Evolutionary conservation across 2,329 filamentous ascomycete species (phyloP).

Genomic region (Fusarium zealandicum): DNA sequence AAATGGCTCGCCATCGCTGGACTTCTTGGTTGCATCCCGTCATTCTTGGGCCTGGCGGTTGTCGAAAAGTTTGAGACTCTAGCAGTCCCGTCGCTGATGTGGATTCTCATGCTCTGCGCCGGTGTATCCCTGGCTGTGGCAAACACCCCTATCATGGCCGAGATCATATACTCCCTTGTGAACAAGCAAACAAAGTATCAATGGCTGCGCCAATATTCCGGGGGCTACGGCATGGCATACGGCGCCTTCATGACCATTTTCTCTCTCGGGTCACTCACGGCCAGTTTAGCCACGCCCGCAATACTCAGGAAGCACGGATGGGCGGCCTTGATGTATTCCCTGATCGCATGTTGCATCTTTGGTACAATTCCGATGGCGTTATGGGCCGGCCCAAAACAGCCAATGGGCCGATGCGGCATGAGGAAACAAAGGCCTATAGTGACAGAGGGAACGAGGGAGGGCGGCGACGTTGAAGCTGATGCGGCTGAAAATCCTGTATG

Average conservation of each 20-base stretch:
- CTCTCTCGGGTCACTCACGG: constrained; percentile 18
- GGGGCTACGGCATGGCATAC: constrained; percentile 25
- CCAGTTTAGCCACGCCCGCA: constrained; percentile 8
- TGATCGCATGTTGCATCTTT: constrained; percentile 7
- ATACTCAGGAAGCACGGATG: constrained; percentile 16
- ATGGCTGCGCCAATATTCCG: constrained; percentile 12
- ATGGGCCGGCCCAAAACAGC: constrained; percentile 10
- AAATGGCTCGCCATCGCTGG: constrained; percentile 18
- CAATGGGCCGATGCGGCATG: constrained; percentile 6
- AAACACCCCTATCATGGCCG: constrained; percentile 24
- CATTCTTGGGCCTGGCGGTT: constrained; percentile 11
- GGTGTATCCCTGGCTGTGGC: constrained; percentile 20
- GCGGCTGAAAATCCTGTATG: background rate
- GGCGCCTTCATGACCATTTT: constrained; percentile 25
- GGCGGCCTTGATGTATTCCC: constrained; percentile 16
- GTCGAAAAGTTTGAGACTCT: constrained; percentile 2
- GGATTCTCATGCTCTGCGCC: constrained; percentile 15
- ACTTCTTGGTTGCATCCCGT: constrained; percentile 11
- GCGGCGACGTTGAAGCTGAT: background rate
- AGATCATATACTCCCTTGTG: constrained; percentile 15
- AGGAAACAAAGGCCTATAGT: background rate
- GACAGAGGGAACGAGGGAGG: background rate
- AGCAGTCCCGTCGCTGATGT: constrained; percentile 1
- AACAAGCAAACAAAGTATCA: constrained; percentile 16
- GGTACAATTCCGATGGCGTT: constrained; percentile 7